These are phyloP conservation scores for Curvularia spicifera DNA, from an alignment of 2,329 filamentous ascomycete genomes.

Conservation along the genomic window DNA sequence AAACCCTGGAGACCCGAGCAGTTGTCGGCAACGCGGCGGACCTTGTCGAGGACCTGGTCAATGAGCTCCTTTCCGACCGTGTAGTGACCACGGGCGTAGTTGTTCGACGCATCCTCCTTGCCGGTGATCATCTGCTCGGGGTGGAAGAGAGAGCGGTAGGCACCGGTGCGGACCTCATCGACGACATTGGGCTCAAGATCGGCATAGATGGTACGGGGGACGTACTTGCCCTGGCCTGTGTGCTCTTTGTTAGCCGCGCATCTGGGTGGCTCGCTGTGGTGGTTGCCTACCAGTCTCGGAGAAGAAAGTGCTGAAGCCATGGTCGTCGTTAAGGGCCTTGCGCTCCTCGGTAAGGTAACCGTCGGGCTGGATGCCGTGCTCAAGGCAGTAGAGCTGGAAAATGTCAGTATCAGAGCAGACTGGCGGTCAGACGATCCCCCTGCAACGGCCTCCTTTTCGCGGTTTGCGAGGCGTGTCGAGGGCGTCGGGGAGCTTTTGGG, in stretches of 20 bases:
- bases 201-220: constrained; percentile 98
- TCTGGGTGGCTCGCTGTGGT: constrained; percentile 17
- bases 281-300: constrained; percentile 85
- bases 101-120: constrained; percentile 99
- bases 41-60: constrained; percentile 96
- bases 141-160: constrained; percentile 97
- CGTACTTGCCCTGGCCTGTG: constrained; percentile 95
- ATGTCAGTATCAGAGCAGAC: constrained; percentile 42
- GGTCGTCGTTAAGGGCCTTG: constrained; percentile 89
- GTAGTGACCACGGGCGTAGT: constrained; percentile 99
- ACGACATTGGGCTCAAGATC: constrained; percentile 99
- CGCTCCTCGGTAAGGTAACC: constrained; percentile 98
- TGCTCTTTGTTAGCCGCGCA: constrained; percentile 30
- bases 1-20: constrained; percentile 98
- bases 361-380: constrained; percentile 99
- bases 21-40: constrained; percentile 94
- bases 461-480: constrained; percentile 16
- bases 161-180: constrained; percentile 97
- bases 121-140: constrained; percentile 99
- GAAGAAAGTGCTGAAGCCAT: constrained; percentile 99
- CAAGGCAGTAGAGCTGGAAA: constrained; percentile 94
- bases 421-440: constrained; percentile 38
- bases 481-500: constrained; percentile 1
- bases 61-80: constrained; percentile 99
- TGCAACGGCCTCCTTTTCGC: constrained; percentile 35